Percentiles rank a stretch among this genome's conserved stretches.
phyloP scores from a whole-genome alignment of 2,329 filamentous ascomycete genomes.

The Venturia effusa region DNA sequence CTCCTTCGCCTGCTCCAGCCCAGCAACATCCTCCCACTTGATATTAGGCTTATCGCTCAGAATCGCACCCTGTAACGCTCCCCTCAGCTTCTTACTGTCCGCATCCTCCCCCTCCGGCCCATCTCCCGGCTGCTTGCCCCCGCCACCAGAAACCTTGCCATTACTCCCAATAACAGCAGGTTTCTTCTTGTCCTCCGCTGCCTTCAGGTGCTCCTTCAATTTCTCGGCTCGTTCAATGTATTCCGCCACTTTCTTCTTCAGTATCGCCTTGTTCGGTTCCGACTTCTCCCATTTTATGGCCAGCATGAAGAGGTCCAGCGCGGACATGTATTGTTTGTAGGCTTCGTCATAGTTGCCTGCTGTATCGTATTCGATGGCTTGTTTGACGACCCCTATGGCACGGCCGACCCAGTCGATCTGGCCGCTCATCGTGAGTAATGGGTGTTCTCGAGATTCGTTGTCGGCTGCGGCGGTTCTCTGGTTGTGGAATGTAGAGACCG shows the following conservation, averaged over 20 bases:
- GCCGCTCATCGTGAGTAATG: constrained; percentile 51
- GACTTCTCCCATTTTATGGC: constrained; percentile 99
- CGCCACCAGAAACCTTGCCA: constrained; percentile 54
- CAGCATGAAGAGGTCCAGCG: constrained; percentile 94
- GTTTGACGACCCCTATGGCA: constrained; percentile 93
- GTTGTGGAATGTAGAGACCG: neutral
- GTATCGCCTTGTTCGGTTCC: constrained; percentile 92
- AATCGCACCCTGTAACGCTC: constrained; percentile 82
- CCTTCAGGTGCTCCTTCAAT: constrained; percentile 75
- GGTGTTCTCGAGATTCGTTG: neutral
- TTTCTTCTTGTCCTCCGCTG: constrained; percentile 51
- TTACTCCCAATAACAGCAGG: constrained; percentile 62
- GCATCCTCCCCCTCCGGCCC: constrained; percentile 68
- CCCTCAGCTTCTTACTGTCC: constrained; percentile 90
- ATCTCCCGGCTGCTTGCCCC: constrained; percentile 40
- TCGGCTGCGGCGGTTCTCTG: neutral
- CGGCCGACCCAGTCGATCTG: constrained; percentile 95
- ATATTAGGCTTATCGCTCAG: constrained; percentile 92
- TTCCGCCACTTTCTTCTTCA: constrained; percentile 84
- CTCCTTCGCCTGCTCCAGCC: constrained; percentile 87
- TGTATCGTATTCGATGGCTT: constrained; percentile 93
- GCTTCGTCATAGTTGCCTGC: constrained; percentile 94
- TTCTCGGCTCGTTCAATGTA: constrained; percentile 99
- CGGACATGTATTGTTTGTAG: constrained; percentile 87
- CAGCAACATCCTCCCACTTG: constrained; percentile 96